phyloP scores from a whole-genome alignment of 306 rosid species.

The Vigna mungo region DNA sequence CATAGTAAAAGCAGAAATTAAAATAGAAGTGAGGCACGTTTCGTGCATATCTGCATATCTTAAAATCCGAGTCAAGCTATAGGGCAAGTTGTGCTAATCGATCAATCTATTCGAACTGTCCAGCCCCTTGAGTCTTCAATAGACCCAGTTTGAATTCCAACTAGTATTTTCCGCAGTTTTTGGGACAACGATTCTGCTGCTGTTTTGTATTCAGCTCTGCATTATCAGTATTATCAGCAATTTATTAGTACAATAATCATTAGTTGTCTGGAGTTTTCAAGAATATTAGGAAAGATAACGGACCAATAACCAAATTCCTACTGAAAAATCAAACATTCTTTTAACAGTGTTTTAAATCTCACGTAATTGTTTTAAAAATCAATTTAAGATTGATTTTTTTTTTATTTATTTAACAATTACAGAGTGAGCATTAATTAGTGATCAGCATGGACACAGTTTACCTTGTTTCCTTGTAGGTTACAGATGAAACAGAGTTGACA shows the following conservation, averaged over 20 bases:
- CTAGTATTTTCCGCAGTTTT: slow-evolving; percentile 49
- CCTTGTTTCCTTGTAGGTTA: slow-evolving; percentile 51
- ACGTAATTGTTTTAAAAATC: too few relatives aligned
- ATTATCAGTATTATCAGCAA: background rate
- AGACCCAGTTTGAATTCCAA: slow-evolving; percentile 62
- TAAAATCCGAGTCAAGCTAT: background rate
- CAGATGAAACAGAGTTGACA: slow-evolving; percentile 54
- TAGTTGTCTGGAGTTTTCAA: background rate
- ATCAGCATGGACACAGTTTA: background rate
- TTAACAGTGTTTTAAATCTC: background rate
- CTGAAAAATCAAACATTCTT: background rate
- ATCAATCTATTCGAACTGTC: slow-evolving; percentile 51
- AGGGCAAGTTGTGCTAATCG: background rate
- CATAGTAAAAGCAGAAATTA: background rate
- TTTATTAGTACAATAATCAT: background rate
- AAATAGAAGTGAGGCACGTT: background rate
- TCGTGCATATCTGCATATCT: background rate
- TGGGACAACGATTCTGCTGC: slow-evolving; percentile 55
- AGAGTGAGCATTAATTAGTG: background rate
- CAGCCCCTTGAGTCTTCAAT: slow-evolving; percentile 60
- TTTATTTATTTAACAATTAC: background rate
- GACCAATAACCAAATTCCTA: background rate
- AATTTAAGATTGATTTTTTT: background rate
- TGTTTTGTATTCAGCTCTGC: slow-evolving; percentile 58
- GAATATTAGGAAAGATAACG: background rate